Conservation (phyloP, 768 basidiomycete species). For the Phaeotremella fagi region DNA sequence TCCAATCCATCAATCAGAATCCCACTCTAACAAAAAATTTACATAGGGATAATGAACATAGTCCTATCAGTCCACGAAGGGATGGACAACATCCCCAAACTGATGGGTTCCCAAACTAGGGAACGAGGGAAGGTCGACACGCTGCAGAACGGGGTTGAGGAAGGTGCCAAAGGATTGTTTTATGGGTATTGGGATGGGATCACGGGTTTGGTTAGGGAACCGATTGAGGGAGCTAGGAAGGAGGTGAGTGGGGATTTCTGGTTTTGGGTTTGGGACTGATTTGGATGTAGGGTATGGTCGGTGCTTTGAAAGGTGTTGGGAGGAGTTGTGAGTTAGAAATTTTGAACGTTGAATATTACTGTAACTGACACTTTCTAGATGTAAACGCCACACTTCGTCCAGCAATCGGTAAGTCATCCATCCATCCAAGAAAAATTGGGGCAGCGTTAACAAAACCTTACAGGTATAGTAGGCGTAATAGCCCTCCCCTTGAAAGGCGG, state of each 20-base stretch:
- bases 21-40: no score
- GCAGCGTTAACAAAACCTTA: conserved; percentile 29
- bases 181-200: conserved; percentile 51
- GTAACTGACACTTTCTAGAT: conserved; percentile 22
- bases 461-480: conserved; percentile 32
- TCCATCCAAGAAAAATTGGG: no score
- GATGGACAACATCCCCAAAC: conserved; percentile 51
- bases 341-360: conserved; percentile 2
- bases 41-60: conserved; percentile 52
- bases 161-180: conserved; percentile 53
- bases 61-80: conserved; percentile 52
- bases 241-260: conserved; percentile 35
- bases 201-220: conserved; percentile 51
- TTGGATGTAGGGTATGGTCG: conserved; percentile 43
- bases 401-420: conserved; percentile 26
- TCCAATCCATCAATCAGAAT: no score
- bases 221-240: conserved; percentile 49
- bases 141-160: conserved; percentile 52
- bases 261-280: not conserved
- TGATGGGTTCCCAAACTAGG: conserved; percentile 53
- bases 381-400: conserved; percentile 48
- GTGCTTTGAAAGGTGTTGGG: conserved; percentile 49
- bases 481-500: conserved; percentile 35
- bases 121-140: conserved; percentile 52
- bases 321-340: conserved; percentile 43